Evolutionary conservation across 225 moss, liverwort and hornwort genomes (phyloP).

Genomic region (Lunularia cruciata): DNA sequence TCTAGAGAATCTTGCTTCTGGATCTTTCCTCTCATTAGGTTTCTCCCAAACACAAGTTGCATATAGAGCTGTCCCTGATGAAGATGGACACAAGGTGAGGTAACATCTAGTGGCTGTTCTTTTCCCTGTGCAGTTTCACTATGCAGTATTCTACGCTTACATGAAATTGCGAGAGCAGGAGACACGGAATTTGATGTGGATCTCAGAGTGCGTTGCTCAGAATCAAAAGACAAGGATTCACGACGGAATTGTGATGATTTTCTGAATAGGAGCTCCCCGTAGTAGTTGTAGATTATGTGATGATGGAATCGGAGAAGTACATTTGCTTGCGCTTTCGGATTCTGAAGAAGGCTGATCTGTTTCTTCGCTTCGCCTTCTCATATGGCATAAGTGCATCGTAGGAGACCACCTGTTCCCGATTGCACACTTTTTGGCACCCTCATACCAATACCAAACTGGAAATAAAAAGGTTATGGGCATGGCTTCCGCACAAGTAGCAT

Average conservation of each 20-base stretch:
- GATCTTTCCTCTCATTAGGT: too few species aligned
- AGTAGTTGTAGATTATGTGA: slow-evolving; percentile 16
- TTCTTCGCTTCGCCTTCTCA: neutral
- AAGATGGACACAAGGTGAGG: too few species aligned
- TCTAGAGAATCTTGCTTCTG: too few species aligned
- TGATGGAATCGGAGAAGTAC: neutral
- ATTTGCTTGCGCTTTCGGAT: slow-evolving; percentile 7
- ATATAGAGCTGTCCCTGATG: too few species aligned
- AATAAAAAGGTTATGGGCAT: slow-evolving; percentile 13
- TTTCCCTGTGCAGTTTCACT: slow-evolving; percentile 73
- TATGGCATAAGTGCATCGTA: slow-evolving; percentile 18
- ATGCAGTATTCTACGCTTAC: slow-evolving; percentile 87
- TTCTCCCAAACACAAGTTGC: too few species aligned
- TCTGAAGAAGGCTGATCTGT: neutral
- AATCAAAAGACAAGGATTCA: slow-evolving; percentile 95
- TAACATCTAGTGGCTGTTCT: neutral
- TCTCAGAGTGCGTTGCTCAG: slow-evolving; percentile 96
- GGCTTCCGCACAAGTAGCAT: slow-evolving; percentile 4
- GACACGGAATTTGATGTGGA: slow-evolving; percentile 96
- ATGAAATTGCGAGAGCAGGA: slow-evolving; percentile 95
- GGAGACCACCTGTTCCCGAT: slow-evolving; percentile 9
- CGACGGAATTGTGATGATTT: slow-evolving; percentile 91
- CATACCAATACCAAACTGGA: slow-evolving; percentile 12
- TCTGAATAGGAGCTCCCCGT: slow-evolving; percentile 38
- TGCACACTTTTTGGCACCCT: slow-evolving; percentile 18